Evolutionary conservation across 2,329 filamentous ascomycete genomes (phyloP), one percentile per base, ranked within the genome.

Genomic region (Penicillium psychrosexuale): DNA sequence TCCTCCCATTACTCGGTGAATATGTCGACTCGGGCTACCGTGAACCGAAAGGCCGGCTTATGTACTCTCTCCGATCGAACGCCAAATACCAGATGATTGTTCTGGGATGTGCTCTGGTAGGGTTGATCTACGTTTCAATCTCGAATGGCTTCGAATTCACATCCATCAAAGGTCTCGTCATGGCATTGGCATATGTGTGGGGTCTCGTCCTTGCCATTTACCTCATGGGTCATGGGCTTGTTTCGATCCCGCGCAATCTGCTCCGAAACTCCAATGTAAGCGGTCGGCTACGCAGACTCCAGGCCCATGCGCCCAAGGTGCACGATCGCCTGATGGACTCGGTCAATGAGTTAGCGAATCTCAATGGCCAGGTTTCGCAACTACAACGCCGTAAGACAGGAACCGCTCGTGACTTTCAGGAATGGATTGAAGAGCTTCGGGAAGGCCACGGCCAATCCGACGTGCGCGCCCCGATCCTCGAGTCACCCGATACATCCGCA

Each of bases 171-270:
- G 87, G 84, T 34, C 79, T 95, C 38, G 82, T 96, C 60, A 96
- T 99, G 90, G 93, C 94, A 13, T 78, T 97, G 56, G 90, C 93
- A 36, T 99, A 99, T 73, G 90, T 91, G 57, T 97, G 92, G 89
- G 91, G 92, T 65, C 77, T 99, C 64, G 81, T 93, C 5, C 80
- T 97, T 49, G 94, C 92, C 43, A 96, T 99, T 59, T 97, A 96
- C 68, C 81, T 99, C 38, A 97, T 99, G 93, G 94, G 94, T 7
- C 94, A 99, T 72, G 94, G 94, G 8, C 80, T 99, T 27, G 94
- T 99, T 31, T 89, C 92, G 1, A 89, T 99, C 54, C 94, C 94
- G 0, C 82, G 93, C 61, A 84, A 84, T 36, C 78, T 99, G 15
- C 88, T 94, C 66, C 85, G 88, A 56, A 88, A 90, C 68, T 88